Evolutionary conservation across 139 green algal genomes (phyloP), one percentile per base, ranked within the genome.

Genomic region (Micromonas pusilla): DNA sequence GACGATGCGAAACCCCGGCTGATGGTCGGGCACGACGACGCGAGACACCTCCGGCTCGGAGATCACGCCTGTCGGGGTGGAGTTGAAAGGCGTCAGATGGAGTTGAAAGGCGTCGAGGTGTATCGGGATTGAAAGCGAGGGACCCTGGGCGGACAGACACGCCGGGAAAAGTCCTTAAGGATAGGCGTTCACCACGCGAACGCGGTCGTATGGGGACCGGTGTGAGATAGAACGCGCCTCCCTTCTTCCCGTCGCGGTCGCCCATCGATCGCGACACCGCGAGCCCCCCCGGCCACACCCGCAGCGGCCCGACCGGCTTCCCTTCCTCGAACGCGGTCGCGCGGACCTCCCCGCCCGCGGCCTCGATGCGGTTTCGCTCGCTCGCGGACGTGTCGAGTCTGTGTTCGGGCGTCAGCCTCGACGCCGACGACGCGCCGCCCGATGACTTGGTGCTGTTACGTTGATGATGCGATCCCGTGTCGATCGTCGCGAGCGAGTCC

Each of bases 201-300:
- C n/a, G n/a, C n/a, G n/a, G n/a, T n/a, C n/a, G n/a, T n/a, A n/a
- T n/a, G n/a, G n/a, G n/a, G n/a, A n/a, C n/a, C n/a, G n/a, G n/a
- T n/a, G n/a, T n/a, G n/a, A n/a, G n/a, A n/a, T n/a, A n/a, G n/a
- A n/a, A n/a, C n/a, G 96, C 85, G 34, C 86, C 83, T 0, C 85
- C 72, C 70, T 78, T 78, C 4, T 92, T 91, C 1, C 91, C 90
- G 73, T 96, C 93, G 73, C 92, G 83, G 74, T 97, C 93, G 2
- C 93, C 93, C 2, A 97, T 88, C 1, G 87, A 87, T 1, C 92
- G 77, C 2, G 87, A 91, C 19, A 97, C 87, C 60, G 88, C 93
- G 66, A 97, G 82, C 0, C 93, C 93, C 5, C 93, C 92, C 2
- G 93, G 93, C 93, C 93, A 97, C 13, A 96, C 83, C 34, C 93